Evolutionary conservation across 225 moss, liverwort and hornwort genomes (phyloP), one percentile per base, ranked within the genome.

Genomic region (Physcomitrellopsis africana): DNA sequence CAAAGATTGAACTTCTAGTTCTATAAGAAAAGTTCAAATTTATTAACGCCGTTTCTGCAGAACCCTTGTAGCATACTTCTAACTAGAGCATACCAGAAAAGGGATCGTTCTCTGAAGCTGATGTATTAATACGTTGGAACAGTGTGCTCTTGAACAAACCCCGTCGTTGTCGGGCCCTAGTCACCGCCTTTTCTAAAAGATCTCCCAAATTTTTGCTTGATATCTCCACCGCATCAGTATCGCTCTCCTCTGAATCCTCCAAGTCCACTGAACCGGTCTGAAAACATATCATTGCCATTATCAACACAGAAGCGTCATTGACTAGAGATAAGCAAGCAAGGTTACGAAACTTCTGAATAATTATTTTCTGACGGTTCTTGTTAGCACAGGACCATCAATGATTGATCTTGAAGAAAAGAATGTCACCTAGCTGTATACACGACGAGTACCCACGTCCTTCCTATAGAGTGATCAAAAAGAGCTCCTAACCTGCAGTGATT

Each of bases 181-280:
- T 96, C 37, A 96, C 92, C 15, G 94, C 96, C 76, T 89, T 73
- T 74, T 92, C 85, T 70, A 96, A 85, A n/a, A 96, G 91, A 56
- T 91, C 96, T 80, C 89, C 92, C 86, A 96, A 88, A 70, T 94
- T 92, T 70, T 92, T 89, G 11, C 78, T 82, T 58, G 84, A 78
- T 23, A 77, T 29, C 49, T 78, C 78, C 67, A 78, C 55, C 74
- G 60, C 71, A 62, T 71, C 84, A 15, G 52, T n/a, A 44, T 81
- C 81, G 14, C 71, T 78, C 57, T 74, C 77, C 51, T 81, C 74
- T 63, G 75, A 70, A 54, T 78, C 32, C 32, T 37, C 32, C 32
- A 37, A 37, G 32, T 37, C 32, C 5, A 37, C 32, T 37, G 32
- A 37, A 37, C 32, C 69, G 15, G 52, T 60, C 82, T 82, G 65